A percentile compares a stretch with the other conserved stretches of the same genome.
Evolutionary conservation across 2,329 filamentous ascomycete genomes (phyloP).

Genomic region (Exophiala mesophila): DNA sequence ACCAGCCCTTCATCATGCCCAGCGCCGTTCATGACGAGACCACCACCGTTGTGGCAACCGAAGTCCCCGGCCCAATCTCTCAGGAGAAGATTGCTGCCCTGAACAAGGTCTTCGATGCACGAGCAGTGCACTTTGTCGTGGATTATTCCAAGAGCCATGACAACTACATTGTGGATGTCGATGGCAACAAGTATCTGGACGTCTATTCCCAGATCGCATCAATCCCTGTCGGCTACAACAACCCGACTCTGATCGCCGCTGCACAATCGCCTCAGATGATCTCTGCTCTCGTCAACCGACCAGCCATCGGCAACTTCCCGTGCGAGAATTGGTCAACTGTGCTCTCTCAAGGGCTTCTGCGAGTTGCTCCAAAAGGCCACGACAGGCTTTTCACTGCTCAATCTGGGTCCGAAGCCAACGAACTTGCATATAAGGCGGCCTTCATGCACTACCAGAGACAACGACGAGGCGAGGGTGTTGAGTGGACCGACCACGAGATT

Average conservation of each 20-base stretch:
- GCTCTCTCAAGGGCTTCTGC: conserved; percentile 71
- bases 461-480: conserved; percentile 67
- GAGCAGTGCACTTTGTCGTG: conserved; percentile 74
- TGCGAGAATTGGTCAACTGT: conserved; percentile 76
- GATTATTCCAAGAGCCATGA: conserved; percentile 69
- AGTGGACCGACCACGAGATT: conserved; percentile 74
- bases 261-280: conserved; percentile 74
- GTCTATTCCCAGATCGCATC: conserved; percentile 79
- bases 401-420: conserved; percentile 85
- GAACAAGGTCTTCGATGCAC: conserved; percentile 74
- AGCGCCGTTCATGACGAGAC: conserved; percentile 1
- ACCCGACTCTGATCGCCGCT: conserved; percentile 65
- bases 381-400: conserved; percentile 86
- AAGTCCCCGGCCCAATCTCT: conserved; percentile 70
- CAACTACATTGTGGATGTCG: conserved; percentile 61
- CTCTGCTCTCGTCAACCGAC: conserved; percentile 77
- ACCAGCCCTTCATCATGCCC: too few species aligned
- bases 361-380: conserved; percentile 73
- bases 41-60: conserved; percentile 31
- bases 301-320: conserved; percentile 69
- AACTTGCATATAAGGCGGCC: conserved; percentile 88
- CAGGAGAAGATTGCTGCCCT: conserved; percentile 64
- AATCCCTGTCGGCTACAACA: conserved; percentile 90
- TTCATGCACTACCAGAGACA: conserved; percentile 84
- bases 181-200: conserved; percentile 47